Conservation (phyloP, 2,329 filamentous ascomycete species). For the Xylariales sp. region DNA sequence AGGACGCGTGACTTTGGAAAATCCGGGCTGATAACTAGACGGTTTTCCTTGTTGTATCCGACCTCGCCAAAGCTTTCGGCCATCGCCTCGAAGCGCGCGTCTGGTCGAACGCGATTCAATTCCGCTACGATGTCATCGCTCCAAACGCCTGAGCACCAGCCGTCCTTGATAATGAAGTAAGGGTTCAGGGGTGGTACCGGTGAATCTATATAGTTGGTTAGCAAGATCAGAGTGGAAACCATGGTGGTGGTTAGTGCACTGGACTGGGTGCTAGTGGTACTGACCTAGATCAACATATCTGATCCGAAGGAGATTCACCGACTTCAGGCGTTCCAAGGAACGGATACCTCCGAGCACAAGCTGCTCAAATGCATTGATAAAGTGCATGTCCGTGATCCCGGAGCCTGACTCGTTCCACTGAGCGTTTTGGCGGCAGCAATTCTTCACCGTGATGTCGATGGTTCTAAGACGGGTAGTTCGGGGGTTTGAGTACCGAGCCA, state of each 20-base stretch:
- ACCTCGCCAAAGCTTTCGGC: slow-evolving; percentile 60
- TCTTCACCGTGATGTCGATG: slow-evolving; percentile 69
- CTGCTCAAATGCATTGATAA: slow-evolving; percentile 67
- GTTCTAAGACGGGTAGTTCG: slow-evolving; percentile 53
- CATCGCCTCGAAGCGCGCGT: slow-evolving; percentile 56
- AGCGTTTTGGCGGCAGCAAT: slow-evolving; percentile 58
- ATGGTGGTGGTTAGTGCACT: no score
- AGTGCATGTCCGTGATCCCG: slow-evolving; percentile 67
- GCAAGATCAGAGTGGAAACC: background rate
- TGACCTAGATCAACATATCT: slow-evolving; percentile 69
- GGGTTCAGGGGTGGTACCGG: slow-evolving; percentile 67
- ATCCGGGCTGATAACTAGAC: slow-evolving; percentile 52
- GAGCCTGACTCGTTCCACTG: slow-evolving; percentile 61
- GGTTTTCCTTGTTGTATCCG: slow-evolving; percentile 54
- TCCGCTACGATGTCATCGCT: slow-evolving; percentile 61
- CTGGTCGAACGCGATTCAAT: slow-evolving; percentile 54
- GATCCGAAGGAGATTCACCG: slow-evolving; percentile 63
- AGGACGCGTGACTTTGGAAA: slow-evolving; percentile 47
- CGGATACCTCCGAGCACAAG: slow-evolving; percentile 61
- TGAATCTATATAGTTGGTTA: slow-evolving; percentile 48
- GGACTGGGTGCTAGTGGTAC: slow-evolving; percentile 14
- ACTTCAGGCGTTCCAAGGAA: slow-evolving; percentile 52
- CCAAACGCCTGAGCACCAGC: slow-evolving; percentile 66
- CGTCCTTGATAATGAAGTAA: slow-evolving; percentile 61
- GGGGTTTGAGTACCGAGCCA: slow-evolving; percentile 44